Evolutionary conservation across 345 rosid species (phyloP).

Genomic region (Mercurialis annua): DNA sequence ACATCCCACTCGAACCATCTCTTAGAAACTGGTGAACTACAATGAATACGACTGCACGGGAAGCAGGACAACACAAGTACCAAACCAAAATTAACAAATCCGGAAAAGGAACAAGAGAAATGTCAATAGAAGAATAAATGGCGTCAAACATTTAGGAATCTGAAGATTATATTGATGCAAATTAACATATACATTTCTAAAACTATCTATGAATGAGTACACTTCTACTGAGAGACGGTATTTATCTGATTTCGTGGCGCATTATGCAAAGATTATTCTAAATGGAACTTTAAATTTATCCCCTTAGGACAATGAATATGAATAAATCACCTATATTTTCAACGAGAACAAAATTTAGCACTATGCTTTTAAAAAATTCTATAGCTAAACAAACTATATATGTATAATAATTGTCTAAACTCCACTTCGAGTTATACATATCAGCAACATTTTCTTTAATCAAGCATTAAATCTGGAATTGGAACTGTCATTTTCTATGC

Average conservation of each 20-base stretch:
- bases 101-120: neutral
- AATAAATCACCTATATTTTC: neutral
- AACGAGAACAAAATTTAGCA: neutral
- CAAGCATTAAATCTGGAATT: neutral
- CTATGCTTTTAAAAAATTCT: neutral
- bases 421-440: neutral
- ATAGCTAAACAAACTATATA: neutral
- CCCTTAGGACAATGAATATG: neutral
- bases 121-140: neutral
- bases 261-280: neutral
- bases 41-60: constrained; percentile 61
- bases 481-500: no score
- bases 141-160: neutral
- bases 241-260: neutral
- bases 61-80: constrained; percentile 11
- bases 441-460: neutral
- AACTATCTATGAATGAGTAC: neutral
- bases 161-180: neutral
- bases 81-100: neutral
- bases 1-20: constrained; percentile 46
- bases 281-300: neutral
- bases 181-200: neutral
- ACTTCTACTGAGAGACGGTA: neutral
- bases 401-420: neutral
- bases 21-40: constrained; percentile 49